A percentile compares a stretch with the other conserved stretches of the same genome.
Evolutionary conservation across 2,329 filamentous ascomycete genomes (phyloP).

Genomic region (Hysterium pulicare): DNA sequence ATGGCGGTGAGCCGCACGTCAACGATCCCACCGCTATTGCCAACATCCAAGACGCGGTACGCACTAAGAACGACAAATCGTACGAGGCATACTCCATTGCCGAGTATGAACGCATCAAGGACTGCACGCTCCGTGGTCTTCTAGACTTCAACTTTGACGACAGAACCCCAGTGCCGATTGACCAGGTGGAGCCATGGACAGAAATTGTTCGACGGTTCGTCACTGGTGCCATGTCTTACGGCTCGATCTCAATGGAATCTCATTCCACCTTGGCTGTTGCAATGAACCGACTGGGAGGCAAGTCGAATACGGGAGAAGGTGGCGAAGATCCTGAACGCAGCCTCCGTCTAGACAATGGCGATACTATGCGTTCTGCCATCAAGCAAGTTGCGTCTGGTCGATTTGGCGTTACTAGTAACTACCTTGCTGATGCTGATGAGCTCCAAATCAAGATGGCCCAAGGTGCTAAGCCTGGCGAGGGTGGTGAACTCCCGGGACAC

Average conservation of each 20-base stretch:
- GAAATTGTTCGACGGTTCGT: slow-evolving; percentile 96
- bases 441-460: slow-evolving; percentile 99
- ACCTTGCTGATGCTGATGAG: slow-evolving; percentile 91
- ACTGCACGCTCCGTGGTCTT: slow-evolving; percentile 89
- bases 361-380: slow-evolving; percentile 95
- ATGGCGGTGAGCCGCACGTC: slow-evolving; percentile 90
- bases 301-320: slow-evolving; percentile 97
- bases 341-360: slow-evolving; percentile 80
- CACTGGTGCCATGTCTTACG: slow-evolving; percentile 97
- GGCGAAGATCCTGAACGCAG: slow-evolving; percentile 93
- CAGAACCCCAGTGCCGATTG: slow-evolving; percentile 78
- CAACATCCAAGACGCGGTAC: slow-evolving; percentile 94
- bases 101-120: slow-evolving; percentile 94
- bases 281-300: slow-evolving; percentile 94
- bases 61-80: slow-evolving; percentile 96
- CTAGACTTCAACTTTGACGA: slow-evolving; percentile 96
- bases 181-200: slow-evolving; percentile 97
- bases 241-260: slow-evolving; percentile 97
- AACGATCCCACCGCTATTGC: slow-evolving; percentile 94
- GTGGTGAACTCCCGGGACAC: slow-evolving; percentile 93
- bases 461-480: slow-evolving; percentile 95
- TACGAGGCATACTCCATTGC: slow-evolving; percentile 94
- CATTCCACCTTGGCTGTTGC: slow-evolving; percentile 93
- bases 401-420: slow-evolving; percentile 93
- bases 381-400: slow-evolving; percentile 96